phyloP scores from a whole-genome alignment of 2,329 filamentous ascomycete genomes.

The Amauroascus verrucosus region DNA sequence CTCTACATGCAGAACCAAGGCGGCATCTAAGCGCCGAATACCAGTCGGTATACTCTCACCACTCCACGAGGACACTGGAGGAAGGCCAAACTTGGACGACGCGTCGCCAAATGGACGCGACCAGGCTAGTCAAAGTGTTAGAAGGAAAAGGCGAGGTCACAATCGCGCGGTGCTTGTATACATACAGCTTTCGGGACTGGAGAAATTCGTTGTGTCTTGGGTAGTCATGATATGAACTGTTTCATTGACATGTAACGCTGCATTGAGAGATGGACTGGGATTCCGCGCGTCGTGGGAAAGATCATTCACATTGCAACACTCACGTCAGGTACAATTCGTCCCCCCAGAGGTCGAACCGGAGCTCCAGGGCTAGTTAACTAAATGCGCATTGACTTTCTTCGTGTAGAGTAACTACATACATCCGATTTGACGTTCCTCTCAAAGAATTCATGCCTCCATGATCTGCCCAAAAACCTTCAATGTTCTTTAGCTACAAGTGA shows the following conservation, averaged over 20 bases:
- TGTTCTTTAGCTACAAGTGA: too few species aligned
- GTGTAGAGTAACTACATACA: too few species aligned
- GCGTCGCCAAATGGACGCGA: neutral
- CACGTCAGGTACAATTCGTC: too few species aligned
- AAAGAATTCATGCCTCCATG: too few species aligned
- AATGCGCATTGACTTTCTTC: too few species aligned
- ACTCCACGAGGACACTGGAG: neutral
- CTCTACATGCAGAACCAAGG: slow-evolving; percentile 9
- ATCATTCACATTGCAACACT: neutral
- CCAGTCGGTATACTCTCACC: slow-evolving; percentile 45
- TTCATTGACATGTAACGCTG: neutral
- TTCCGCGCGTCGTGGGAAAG: neutral
- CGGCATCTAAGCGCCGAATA: slow-evolving; percentile 43
- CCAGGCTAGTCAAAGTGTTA: neutral
- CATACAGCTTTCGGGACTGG: slow-evolving; percentile 26
- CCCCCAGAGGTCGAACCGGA: too few species aligned
- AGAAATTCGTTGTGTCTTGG: slow-evolving; percentile 26
- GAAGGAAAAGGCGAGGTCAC: too few species aligned
- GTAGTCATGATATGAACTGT: neutral
- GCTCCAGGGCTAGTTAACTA: too few species aligned
- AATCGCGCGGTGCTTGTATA: neutral
- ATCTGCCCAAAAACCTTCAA: too few species aligned
- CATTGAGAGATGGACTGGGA: neutral
- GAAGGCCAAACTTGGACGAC: neutral
- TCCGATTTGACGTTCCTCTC: too few species aligned